Evolutionary conservation across 257 asterid genomes (phyloP).

Genomic region (Scutellaria galericulata): DNA sequence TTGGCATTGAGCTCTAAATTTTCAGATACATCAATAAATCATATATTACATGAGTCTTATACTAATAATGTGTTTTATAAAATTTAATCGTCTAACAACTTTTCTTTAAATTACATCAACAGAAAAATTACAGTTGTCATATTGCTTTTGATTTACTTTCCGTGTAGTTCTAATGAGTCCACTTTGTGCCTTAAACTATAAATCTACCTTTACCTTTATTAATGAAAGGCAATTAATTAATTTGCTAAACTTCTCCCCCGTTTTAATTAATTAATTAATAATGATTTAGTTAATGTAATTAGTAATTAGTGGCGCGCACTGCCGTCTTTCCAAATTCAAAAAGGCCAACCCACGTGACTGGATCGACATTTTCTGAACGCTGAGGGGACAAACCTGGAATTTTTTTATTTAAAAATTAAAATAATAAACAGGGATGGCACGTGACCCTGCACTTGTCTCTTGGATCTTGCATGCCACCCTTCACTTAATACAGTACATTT

Average conservation of each 20-base stretch:
- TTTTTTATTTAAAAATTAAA: not conserved
- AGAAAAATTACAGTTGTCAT: conserved; percentile 19
- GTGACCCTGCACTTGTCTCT: conserved; percentile 35
- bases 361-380: conserved; percentile 33
- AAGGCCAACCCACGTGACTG: conserved; percentile 35
- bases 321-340: conserved; percentile 33
- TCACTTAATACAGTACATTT: too few relatives aligned
- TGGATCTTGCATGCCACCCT: conserved; percentile 21
- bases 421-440: conserved; percentile 28
- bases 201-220: conserved; percentile 4
- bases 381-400: conserved; percentile 32
- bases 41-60: too few relatives aligned
- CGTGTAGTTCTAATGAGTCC: not conserved
- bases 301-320: not conserved
- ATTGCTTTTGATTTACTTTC: conserved; percentile 18
- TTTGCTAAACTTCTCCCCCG: not conserved
- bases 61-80: not conserved
- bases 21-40: too few relatives aligned
- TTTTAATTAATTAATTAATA: not conserved
- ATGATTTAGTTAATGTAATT: not conserved
- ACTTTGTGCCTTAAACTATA: conserved; percentile 19
- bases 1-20: too few relatives aligned
- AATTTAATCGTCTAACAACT: not conserved
- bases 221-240: not conserved
- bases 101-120: not conserved